These are phyloP conservation scores for Neurospora sp. DNA, from an alignment of 2,329 filamentous ascomycete genomes.

Conservation along the genomic window DNA sequence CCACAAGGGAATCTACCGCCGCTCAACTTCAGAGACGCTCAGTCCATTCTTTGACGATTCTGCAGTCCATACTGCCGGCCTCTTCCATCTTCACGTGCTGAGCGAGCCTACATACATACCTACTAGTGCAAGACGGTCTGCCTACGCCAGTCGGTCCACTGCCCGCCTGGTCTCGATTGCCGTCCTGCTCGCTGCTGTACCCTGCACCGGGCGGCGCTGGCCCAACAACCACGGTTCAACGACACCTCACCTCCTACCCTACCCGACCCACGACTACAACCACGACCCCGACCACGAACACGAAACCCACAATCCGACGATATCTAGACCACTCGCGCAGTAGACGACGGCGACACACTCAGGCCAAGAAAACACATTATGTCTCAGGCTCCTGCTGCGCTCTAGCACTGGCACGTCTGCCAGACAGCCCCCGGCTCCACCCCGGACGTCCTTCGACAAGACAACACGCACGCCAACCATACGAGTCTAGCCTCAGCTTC, in stretches of 20 bases:
- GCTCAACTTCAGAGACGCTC: neutral
- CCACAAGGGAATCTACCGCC: neutral
- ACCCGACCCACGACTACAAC: neutral
- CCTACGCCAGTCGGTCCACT: neutral
- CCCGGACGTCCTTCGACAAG: neutral
- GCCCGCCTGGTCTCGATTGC: neutral
- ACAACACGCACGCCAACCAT: constrained; percentile 11
- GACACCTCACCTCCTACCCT: neutral
- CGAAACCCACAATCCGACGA: constrained; percentile 10
- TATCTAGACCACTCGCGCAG: neutral
- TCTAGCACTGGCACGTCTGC: constrained; percentile 40
- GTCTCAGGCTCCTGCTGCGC: constrained; percentile 32
- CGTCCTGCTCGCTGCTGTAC: neutral
- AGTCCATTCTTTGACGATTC: neutral
- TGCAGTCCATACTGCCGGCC: neutral
- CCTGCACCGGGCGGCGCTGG: neutral
- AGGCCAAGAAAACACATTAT: constrained; percentile 27
- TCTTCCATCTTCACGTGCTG: neutral
- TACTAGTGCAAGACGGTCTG: neutral
- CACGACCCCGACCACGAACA: neutral
- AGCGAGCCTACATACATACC: neutral
- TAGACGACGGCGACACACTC: constrained; percentile 11
- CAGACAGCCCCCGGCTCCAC: constrained; percentile 24
- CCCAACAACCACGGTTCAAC: constrained; percentile 1
- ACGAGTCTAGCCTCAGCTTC: constrained; percentile 3